Evolutionary conservation across 495 filamentous ascomycete genomes (phyloP).

Genomic region (Pyrenula massariospora): DNA sequence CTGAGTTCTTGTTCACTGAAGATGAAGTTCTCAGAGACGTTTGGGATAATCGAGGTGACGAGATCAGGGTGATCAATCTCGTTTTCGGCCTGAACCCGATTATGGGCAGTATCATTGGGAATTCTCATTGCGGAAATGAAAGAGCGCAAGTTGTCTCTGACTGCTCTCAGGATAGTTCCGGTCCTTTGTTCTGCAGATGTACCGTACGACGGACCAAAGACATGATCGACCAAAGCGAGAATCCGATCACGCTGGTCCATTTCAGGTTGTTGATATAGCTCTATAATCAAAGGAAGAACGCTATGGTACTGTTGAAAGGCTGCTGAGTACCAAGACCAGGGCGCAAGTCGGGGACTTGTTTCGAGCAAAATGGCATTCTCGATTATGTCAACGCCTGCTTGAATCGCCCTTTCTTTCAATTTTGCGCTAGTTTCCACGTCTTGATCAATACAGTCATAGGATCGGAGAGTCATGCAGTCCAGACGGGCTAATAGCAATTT

Average conservation of each 20-base stretch:
- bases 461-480: slow-evolving; percentile 51
- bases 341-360: slow-evolving; percentile 33
- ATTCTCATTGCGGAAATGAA: slow-evolving; percentile 1
- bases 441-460: slow-evolving; percentile 12
- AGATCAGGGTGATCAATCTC: no score
- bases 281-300: slow-evolving; percentile 30
- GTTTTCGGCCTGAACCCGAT: no score
- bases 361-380: slow-evolving; percentile 21
- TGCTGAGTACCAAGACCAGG: slow-evolving; percentile 32
- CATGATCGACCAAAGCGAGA: slow-evolving; percentile 13
- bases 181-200: not conserved
- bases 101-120: not conserved
- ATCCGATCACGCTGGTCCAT: slow-evolving; percentile 10
- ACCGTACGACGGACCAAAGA: slow-evolving; percentile 11
- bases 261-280: slow-evolving; percentile 25
- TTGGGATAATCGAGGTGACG: no score
- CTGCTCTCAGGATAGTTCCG: not conserved
- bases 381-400: slow-evolving; percentile 15
- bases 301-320: slow-evolving; percentile 35
- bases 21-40: no score
- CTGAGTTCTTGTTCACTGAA: no score
- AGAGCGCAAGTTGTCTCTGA: slow-evolving; percentile 1
- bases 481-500: slow-evolving; percentile 45
- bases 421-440: slow-evolving; percentile 7
- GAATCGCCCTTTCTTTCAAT: slow-evolving; percentile 16